These are phyloP conservation scores for Trametes maxima DNA, from an alignment of 768 basidiomycete species.

Conservation along the genomic window DNA sequence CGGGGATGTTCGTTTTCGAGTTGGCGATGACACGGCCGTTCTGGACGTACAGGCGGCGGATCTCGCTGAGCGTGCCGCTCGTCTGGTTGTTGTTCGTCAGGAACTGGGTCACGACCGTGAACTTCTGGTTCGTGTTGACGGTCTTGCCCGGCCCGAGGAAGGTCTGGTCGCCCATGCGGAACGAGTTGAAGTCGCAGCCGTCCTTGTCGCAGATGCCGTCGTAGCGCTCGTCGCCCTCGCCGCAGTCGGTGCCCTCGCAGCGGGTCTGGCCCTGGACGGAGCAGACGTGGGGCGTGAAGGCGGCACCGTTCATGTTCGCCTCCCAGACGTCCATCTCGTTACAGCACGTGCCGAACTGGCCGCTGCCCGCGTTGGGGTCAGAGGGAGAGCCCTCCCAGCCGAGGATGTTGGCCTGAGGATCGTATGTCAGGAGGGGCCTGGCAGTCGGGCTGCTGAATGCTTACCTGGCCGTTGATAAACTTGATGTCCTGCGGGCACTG, in stretches of 20 bases:
- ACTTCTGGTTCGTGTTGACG: slow-evolving; percentile 51
- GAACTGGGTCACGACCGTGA: slow-evolving; percentile 66
- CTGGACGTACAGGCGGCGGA: slow-evolving; percentile 59
- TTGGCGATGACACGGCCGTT: slow-evolving; percentile 55
- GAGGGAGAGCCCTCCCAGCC: slow-evolving; percentile 30
- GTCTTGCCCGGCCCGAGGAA: slow-evolving; percentile 52
- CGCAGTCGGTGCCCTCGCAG: slow-evolving; percentile 48
- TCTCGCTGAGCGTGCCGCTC: slow-evolving; percentile 52
- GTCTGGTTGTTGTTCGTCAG: slow-evolving; percentile 48
- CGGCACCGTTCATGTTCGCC: slow-evolving; percentile 35
- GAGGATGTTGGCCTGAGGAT: slow-evolving; percentile 34
- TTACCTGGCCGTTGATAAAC: slow-evolving; percentile 57
- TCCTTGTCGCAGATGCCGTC: slow-evolving; percentile 54
- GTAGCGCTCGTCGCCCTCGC: slow-evolving; percentile 38
- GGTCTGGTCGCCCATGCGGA: slow-evolving; percentile 50
- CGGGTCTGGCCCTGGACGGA: slow-evolving; percentile 45
- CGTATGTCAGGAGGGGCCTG: slow-evolving; percentile 17
- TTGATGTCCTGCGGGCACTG: slow-evolving; percentile 63
- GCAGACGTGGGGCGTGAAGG: slow-evolving; percentile 35
- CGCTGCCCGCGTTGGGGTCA: slow-evolving; percentile 33
- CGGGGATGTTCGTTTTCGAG: slow-evolving; percentile 50
- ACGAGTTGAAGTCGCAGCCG: slow-evolving; percentile 67
- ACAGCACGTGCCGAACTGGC: slow-evolving; percentile 36
- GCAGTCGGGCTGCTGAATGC: slow-evolving; percentile 16
- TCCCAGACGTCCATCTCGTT: slow-evolving; percentile 41